These are phyloP conservation scores for Fusarium proliferatum DNA, from an alignment of 2,329 filamentous ascomycete genomes.

Conservation along the genomic window DNA sequence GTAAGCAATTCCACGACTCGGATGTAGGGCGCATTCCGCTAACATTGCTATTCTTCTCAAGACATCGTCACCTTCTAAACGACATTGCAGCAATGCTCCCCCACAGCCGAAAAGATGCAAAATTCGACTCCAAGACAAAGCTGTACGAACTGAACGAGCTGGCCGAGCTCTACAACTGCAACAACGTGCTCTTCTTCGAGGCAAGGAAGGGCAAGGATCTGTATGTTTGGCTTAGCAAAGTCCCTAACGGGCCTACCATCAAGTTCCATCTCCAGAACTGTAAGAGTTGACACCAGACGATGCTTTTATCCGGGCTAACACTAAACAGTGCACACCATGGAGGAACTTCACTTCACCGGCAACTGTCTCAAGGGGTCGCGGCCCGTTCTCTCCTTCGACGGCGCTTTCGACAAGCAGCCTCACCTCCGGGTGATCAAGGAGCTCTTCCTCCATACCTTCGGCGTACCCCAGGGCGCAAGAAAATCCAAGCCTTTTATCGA, in stretches of 20 bases:
- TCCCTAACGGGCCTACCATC: slow-evolving; percentile 74
- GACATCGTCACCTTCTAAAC: slow-evolving; percentile 92
- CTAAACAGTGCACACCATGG: slow-evolving; percentile 87
- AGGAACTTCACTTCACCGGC: slow-evolving; percentile 94
- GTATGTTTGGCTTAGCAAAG: slow-evolving; percentile 92
- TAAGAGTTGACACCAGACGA: slow-evolving; percentile 49
- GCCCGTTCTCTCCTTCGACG: slow-evolving; percentile 91
- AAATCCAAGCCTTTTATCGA: slow-evolving; percentile 97
- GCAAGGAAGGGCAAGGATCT: slow-evolving; percentile 94
- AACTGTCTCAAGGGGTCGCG: slow-evolving; percentile 96
- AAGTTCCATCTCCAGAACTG: slow-evolving; percentile 82
- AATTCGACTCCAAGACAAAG: slow-evolving; percentile 96
- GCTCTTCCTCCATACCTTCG: slow-evolving; percentile 89
- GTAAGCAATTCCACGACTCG: slow-evolving; percentile 56
- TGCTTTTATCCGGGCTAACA: slow-evolving; percentile 37
- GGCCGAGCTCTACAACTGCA: slow-evolving; percentile 86
- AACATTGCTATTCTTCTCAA: slow-evolving; percentile 50
- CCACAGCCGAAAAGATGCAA: slow-evolving; percentile 92
- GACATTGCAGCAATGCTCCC: slow-evolving; percentile 90
- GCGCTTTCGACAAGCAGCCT: slow-evolving; percentile 82
- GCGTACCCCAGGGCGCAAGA: slow-evolving; percentile 86
- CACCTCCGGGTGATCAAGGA: slow-evolving; percentile 89
- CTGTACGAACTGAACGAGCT: slow-evolving; percentile 83
- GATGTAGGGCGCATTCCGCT: slow-evolving; percentile 29
- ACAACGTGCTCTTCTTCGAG: slow-evolving; percentile 95